These are phyloP conservation scores for Kwoniella shandongensis DNA, from an alignment of 768 basidiomycete species.

Conservation along the genomic window DNA sequence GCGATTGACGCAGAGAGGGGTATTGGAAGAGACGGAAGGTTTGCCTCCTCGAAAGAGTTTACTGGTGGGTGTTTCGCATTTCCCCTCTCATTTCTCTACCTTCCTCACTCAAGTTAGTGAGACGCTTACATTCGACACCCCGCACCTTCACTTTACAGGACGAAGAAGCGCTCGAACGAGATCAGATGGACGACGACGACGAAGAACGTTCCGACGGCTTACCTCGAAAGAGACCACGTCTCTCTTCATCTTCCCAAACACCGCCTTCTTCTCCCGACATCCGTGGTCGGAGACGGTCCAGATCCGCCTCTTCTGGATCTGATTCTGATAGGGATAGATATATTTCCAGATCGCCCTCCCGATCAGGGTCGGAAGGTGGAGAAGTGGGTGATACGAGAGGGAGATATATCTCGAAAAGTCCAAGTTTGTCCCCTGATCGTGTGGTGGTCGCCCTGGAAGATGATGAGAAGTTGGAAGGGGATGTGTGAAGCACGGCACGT, in stretches of 20 bases:
- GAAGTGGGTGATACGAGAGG: conserved; percentile 31
- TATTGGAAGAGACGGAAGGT: conserved; percentile 89
- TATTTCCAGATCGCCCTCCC: conserved; percentile 38
- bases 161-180: conserved; percentile 20
- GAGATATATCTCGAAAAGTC: conserved; percentile 28
- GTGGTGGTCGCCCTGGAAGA: conserved; percentile 11
- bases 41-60: conserved; percentile 74
- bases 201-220: conserved; percentile 6
- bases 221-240: conserved; percentile 24
- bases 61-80: conserved; percentile 60
- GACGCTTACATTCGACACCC: neutral
- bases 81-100: neutral
- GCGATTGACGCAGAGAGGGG: conserved; percentile 76
- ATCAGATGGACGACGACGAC: neutral
- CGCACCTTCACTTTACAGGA: conserved; percentile 16
- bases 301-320: conserved; percentile 23
- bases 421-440: conserved; percentile 30
- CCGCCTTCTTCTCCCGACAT: conserved; percentile 38
- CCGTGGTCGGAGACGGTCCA: conserved; percentile 12
- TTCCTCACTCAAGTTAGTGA: no score
- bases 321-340: conserved; percentile 28
- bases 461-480: conserved; percentile 42
- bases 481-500: conserved; percentile 25
- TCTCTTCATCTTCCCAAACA: conserved; percentile 28
- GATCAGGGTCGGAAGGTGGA: conserved; percentile 21